Percentiles rank a stretch among this genome's conserved stretches.
These are phyloP conservation scores for Boletellus ananiceps DNA, from an alignment of 768 basidiomycete genomes.

Conservation along the genomic window DNA sequence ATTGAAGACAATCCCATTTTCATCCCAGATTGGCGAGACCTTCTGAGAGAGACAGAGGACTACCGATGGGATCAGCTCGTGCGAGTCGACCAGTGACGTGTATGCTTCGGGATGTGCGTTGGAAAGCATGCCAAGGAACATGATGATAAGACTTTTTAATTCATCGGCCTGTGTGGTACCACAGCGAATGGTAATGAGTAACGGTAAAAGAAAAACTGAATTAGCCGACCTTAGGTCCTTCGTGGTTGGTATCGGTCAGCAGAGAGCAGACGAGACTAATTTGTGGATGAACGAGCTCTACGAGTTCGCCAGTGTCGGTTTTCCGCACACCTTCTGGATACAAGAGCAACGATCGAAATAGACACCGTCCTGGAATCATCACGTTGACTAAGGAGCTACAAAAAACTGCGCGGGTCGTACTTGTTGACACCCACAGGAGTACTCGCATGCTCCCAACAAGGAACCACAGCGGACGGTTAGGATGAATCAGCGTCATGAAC, in stretches of 20 bases:
- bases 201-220: neutral
- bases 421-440: conserved; percentile 49
- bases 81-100: conserved; percentile 42
- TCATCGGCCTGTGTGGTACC: conserved; percentile 33
- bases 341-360: conserved; percentile 43
- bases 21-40: conserved; percentile 63
- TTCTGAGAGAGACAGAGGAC: conserved; percentile 51
- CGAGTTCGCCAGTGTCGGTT: conserved; percentile 16
- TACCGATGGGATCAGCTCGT: conserved; percentile 59
- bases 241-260: conserved; percentile 40
- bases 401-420: conserved; percentile 22
- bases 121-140: conserved; percentile 38
- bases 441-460: conserved; percentile 46
- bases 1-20: conserved; percentile 41
- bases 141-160: conserved; percentile 36
- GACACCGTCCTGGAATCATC: conserved; percentile 35
- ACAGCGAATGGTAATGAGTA: neutral
- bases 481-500: conserved; percentile 45
- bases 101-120: conserved; percentile 37
- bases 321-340: conserved; percentile 25
- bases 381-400: conserved; percentile 5
- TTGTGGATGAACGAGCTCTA: conserved; percentile 34
- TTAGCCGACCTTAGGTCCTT: conserved; percentile 38
- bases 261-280: conserved; percentile 47
- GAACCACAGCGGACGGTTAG: conserved; percentile 49